Conservation (phyloP, 2,329 filamentous ascomycete genomes). For the Cercospora janseana region DNA sequence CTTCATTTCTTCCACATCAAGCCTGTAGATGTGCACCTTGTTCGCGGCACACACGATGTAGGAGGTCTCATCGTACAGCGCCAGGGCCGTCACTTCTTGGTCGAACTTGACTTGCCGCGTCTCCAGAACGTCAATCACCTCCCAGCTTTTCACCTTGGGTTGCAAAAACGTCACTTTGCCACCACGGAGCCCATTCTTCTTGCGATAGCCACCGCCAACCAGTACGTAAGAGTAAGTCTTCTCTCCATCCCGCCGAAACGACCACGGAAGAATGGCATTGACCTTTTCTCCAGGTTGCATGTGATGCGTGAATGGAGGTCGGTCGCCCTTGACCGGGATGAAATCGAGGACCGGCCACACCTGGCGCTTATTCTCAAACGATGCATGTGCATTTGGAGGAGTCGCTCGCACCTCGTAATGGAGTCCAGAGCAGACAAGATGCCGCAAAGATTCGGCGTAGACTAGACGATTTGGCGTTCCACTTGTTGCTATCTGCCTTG, state of each 20-base stretch:
- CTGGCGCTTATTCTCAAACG: constrained; percentile 37
- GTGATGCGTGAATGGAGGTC: constrained; percentile 30
- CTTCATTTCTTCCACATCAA: constrained; percentile 31
- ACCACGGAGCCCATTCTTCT: constrained; percentile 31
- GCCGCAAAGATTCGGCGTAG: constrained; percentile 34
- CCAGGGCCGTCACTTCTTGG: constrained; percentile 56
- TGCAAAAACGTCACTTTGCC: constrained; percentile 50
- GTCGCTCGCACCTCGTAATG: constrained; percentile 37
- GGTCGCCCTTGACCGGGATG: constrained; percentile 32
- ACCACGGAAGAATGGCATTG: constrained; percentile 63
- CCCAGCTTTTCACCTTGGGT: constrained; percentile 39
- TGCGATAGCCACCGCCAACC: constrained; percentile 51
- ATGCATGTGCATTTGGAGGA: constrained; percentile 22
- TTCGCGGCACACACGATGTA: constrained; percentile 51
- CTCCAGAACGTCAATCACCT: constrained; percentile 51
- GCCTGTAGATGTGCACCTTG: constrained; percentile 45
- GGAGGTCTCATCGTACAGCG: constrained; percentile 56
- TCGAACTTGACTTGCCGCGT: constrained; percentile 49
- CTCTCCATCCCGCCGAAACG: constrained; percentile 44
- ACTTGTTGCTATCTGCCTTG: constrained; percentile 31
- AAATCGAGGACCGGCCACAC: constrained; percentile 49
- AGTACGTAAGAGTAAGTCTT: constrained; percentile 63
- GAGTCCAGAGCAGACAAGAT: constrained; percentile 51
- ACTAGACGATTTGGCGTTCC: constrained; percentile 36
- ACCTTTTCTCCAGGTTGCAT: constrained; percentile 60